These are phyloP conservation scores for Nicotiana benthamiana DNA, from an alignment of 257 asterid species.

Conservation along the genomic window DNA sequence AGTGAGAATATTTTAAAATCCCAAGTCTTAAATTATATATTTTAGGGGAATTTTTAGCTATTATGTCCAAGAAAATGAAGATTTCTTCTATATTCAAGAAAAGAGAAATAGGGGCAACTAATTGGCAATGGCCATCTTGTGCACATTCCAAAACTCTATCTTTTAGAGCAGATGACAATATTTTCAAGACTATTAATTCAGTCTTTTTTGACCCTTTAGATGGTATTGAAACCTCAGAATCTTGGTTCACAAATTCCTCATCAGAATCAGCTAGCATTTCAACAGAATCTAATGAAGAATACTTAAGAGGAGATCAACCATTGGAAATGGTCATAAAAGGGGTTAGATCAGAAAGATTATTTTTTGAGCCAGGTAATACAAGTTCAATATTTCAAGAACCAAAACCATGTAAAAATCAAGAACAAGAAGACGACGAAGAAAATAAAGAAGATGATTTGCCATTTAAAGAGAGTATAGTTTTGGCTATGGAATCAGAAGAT, in stretches of 20 bases:
- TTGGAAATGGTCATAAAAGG: conserved; percentile 49
- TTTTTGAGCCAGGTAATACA: conserved; percentile 63
- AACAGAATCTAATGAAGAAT: background rate
- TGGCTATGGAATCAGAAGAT: conserved; percentile 70
- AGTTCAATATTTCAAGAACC: conserved; percentile 27
- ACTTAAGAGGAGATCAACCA: conserved; percentile 9
- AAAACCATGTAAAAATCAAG: background rate
- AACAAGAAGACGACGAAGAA: background rate
- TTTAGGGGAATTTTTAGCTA: background rate
- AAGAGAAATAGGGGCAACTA: background rate
- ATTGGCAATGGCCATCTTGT: conserved; percentile 16
- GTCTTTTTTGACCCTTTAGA: conserved; percentile 38
- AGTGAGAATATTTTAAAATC: background rate
- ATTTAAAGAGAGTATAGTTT: conserved; percentile 51
- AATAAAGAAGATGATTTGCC: conserved; percentile 17
- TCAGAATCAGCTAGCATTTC: conserved; percentile 20
- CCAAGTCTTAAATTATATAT: background rate
- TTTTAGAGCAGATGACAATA: conserved; percentile 8
- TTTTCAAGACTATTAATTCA: conserved; percentile 46
- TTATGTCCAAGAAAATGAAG: conserved; percentile 10
- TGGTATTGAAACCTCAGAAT: conserved; percentile 29
- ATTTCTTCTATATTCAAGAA: conserved; percentile 12
- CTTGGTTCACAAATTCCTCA: conserved; percentile 40
- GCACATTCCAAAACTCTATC: conserved; percentile 16
- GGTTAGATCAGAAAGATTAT: conserved; percentile 51